Conservation (phyloP, 768 basidiomycete genomes). For the Coprinopsis sp. region DNA sequence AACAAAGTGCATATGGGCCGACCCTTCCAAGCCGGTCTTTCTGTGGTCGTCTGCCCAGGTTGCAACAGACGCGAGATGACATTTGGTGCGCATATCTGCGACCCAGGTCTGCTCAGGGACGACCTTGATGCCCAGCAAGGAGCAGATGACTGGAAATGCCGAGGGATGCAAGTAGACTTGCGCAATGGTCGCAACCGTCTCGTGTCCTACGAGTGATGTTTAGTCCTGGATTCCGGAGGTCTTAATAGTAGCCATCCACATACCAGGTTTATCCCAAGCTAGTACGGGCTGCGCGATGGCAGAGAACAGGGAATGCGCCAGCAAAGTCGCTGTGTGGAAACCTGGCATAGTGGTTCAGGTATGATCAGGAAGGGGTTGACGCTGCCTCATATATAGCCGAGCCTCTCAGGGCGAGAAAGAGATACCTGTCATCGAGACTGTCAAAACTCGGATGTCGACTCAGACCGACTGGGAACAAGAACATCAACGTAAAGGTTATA, state of each 20-base stretch:
- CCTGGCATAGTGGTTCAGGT: too few species aligned
- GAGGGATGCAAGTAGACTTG: conserved; percentile 83
- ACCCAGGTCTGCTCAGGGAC: conserved; percentile 15
- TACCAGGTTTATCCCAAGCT: neutral
- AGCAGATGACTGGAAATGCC: conserved; percentile 61
- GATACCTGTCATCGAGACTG: too few species aligned
- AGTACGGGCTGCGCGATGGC: too few species aligned
- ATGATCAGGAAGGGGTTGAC: too few species aligned
- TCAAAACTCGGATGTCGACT: too few species aligned
- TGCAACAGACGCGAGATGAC: conserved; percentile 80
- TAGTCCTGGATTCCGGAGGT: neutral
- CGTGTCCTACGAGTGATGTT: conserved; percentile 61
- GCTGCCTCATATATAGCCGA: too few species aligned
- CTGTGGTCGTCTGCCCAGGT: conserved; percentile 84
- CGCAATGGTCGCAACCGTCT: conserved; percentile 91
- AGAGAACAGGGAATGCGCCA: too few species aligned
- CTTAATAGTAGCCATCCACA: too few species aligned
- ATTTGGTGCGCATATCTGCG: conserved; percentile 23
- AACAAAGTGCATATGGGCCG: conserved; percentile 70
- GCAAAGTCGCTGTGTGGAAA: too few species aligned
- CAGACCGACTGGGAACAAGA: too few species aligned
- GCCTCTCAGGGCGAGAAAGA: too few species aligned
- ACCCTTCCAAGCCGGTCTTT: conserved; percentile 64
- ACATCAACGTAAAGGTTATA: too few species aligned
- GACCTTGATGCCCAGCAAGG: conserved; percentile 54